These are phyloP conservation scores for Zoysia matrella DNA, from an alignment of 202 grass and related monocot species.

Conservation along the genomic window DNA sequence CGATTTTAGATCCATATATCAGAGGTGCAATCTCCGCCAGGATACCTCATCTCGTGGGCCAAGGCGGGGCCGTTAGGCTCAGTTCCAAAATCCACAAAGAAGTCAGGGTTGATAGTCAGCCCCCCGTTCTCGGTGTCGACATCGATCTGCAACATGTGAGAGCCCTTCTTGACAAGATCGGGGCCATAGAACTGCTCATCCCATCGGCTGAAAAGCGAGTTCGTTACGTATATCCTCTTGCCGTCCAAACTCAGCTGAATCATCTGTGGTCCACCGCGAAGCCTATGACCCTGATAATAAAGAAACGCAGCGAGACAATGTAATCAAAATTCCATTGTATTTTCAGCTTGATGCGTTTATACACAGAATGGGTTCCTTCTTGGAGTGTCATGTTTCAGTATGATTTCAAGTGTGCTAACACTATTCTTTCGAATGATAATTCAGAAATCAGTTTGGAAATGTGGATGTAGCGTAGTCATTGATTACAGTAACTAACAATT, in stretches of 20 bases:
- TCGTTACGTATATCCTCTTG: no score
- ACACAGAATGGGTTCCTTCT: neutral
- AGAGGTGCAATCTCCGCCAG: slow-evolving; percentile 47
- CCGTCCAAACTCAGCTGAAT: slow-evolving; percentile 30
- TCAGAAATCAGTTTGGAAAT: no score
- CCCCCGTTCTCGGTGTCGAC: no score
- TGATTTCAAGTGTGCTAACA: no score
- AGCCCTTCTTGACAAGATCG: no score
- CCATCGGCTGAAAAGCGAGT: no score
- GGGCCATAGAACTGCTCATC: no score
- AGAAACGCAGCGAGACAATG: neutral
- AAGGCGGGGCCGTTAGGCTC: slow-evolving; percentile 82
- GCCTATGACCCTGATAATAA: slow-evolving; percentile 64
- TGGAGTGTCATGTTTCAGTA: neutral
- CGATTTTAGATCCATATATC: slow-evolving; percentile 3
- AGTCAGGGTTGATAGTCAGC: slow-evolving; percentile 65
- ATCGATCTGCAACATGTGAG: no score
- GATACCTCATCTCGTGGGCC: slow-evolving; percentile 99
- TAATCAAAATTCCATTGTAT: neutral
- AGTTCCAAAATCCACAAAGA: slow-evolving; percentile 83
- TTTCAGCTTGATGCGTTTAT: neutral
- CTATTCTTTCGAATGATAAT: no score
- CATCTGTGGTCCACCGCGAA: slow-evolving; percentile 92
- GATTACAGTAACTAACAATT: no score
- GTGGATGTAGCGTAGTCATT: no score